Evolutionary conservation across 371 early-diverging fungal genomes (phyloP), one percentile per base, ranked within the genome.

Genomic region (Choanephora cucurbitarum): DNA sequence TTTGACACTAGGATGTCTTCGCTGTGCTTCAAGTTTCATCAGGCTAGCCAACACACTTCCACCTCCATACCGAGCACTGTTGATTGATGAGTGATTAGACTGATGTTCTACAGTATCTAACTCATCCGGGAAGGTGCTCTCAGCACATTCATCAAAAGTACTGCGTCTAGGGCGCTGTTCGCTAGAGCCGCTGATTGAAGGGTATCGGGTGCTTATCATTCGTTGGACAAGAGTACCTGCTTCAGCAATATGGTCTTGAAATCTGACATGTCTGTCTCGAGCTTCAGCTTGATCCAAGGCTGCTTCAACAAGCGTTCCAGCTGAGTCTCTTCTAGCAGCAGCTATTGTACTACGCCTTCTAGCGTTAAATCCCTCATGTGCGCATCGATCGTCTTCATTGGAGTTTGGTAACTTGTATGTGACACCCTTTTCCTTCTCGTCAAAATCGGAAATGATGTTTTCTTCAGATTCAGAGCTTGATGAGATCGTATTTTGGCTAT

Each of bases 191-290:
- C 32, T 37, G 21, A 22, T 51, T 24, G 54, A 48, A 7, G 53
- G 53, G 41, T 45, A 39, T 23, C 61, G 61, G 18, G 58, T 41
- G 44, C 68, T 67, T 17, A 79, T 44, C 72, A 79, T 69, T 3
- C 68, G 66, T 34, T 75, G 58, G 1, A 79, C 75, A 22, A 79
- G 58, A 31, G 69, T 62, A 1, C 73, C 75, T 4, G 75, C 71
- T 57, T 75, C 73, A 32, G 67, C 61, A 19, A 79, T 69, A 59
- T 79, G 79, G 21, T 75, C 75, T 49, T 65, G 73, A 54, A 75
- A 79, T 10, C 72, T 63, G 33, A 73, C 67, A 61, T 79, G 79
- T 37, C 79, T 55, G n/a, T 70, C 72, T 54, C 64, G 60, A 0
- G 72, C 72, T 42, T 75, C 73, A 1, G 43, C 60, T 47, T 79